Percentiles rank a stretch among this genome's conserved stretches.
Evolutionary conservation across 2,329 filamentous ascomycete genomes (phyloP).

Genomic region (Aspergillus sp.): DNA sequence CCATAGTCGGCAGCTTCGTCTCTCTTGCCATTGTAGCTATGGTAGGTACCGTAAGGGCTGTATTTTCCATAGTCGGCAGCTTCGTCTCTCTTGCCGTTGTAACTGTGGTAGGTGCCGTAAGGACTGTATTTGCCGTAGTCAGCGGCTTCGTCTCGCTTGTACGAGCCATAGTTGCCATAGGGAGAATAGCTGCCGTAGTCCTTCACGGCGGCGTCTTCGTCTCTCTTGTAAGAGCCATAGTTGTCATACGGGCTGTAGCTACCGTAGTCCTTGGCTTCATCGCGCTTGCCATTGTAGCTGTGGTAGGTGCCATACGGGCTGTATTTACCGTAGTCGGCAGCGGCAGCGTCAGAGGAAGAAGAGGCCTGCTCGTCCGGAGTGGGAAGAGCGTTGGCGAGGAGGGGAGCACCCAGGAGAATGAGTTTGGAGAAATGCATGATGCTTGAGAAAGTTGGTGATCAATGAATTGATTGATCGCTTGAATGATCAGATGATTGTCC

Average conservation of each 20-base stretch:
- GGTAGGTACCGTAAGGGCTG: background rate
- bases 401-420: background rate
- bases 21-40: background rate
- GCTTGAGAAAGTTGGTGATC: background rate
- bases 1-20: background rate
- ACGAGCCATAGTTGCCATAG: constrained; percentile 10
- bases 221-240: constrained; percentile 1
- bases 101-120: constrained; percentile 1
- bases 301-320: constrained; percentile 5
- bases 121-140: constrained; percentile 1
- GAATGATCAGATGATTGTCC: too few species aligned
- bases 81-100: background rate
- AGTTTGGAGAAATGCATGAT: background rate
- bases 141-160: constrained; percentile 1
- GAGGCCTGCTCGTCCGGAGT: constrained; percentile 8
- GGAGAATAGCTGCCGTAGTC: constrained; percentile 12
- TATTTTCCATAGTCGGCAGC: background rate
- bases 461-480: background rate
- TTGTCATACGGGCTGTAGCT: constrained; percentile 8
- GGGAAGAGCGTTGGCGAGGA: background rate
- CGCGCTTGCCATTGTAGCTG: background rate
- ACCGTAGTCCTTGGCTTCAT: constrained; percentile 6
- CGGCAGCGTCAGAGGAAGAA: constrained; percentile 9
- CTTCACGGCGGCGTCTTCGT: background rate
- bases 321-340: constrained; percentile 8